Base-by-base conservation (phyloP, 1,284 basidiomycete genomes). In the Baeospora myosura region DNA sequence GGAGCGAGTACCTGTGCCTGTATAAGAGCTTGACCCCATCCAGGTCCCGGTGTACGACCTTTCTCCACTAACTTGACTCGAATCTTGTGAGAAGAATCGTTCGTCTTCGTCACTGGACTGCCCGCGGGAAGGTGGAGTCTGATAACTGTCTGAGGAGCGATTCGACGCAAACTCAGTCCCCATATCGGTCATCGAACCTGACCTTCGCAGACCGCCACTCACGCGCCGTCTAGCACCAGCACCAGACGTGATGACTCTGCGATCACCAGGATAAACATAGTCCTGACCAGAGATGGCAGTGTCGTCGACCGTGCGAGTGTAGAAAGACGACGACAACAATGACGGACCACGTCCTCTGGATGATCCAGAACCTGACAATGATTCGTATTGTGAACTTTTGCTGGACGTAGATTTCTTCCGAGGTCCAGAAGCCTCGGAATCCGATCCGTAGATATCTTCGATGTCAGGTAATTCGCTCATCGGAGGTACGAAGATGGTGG, bases 151-250 rank as follows among this genome's bases (percentile, higher is more conserved):
- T 7, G 21, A 33, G 6, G 46, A 44, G 14, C 42, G 36, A 18
- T 48, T 47, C 3, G 36, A 40, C 21, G 56, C 73, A 43, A 85
- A 84, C 52, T 78, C 81, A 24, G 76, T 75, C 38, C 85, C 84
- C 18, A 89, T 62, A 53, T 88, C 85, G 0, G 80, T 81, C 63
- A 87, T 70, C 0, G 83, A 87, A 24, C 74, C 80, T n/a, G 79
- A 84, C 23, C 85, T 70, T 24, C 82, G 69, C 38, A 87, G 52
- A 0, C 63, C 59, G 24, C 59, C 61, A 7, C 64, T 61, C 1
- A 33, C 21, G 12, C 50, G 38, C 51, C 3, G 71, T 73, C 43
- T 69, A 70, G 53, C 70, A 73, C 24, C 82, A 66, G 44, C 74
- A 7, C 21, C 38, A 7, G 44, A 44, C 76, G 0, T 74, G 43